Base-by-base conservation (phyloP, 352 stramenopile genomes). In the Halophytophthora polymorphica region DNA sequence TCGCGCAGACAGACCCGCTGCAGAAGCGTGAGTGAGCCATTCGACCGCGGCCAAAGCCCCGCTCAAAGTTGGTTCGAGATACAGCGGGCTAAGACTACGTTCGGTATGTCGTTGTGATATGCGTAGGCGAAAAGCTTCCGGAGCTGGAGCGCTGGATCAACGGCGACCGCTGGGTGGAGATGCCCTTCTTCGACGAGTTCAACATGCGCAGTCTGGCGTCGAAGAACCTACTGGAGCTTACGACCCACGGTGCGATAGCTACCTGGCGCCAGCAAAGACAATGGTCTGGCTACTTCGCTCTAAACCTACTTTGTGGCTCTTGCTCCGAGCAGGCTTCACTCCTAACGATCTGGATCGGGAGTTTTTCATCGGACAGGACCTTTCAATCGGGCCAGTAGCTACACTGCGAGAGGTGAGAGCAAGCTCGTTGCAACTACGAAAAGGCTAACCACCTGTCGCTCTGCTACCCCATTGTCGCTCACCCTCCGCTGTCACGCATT, bases 351-450 rank as follows among this genome's bases (percentile, higher is more conserved):
- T 97, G 41, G 88, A 98, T 56, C 80, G 86, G 23, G 82, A 90
- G 61, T 95, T 98, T 48, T 96, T 97, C 61, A 93, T 98, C 34
- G 85, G 86, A 38, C 82, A 96, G 40, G 77, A 97, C 51, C 64
- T 89, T 12, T 81, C 77, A 17, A 93, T 93, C 60, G 84, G 84
- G 0, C 84, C 84, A 28, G 78, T 94, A 2, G 80, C 80, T 7
- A 92, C 80, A 36, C 65, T 95, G 7, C 66, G 77, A 48, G 64
- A 88, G 59, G 78, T 87, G 39, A 42, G 21, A 34, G 4, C 15
- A 43, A 23, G 17, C 21, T 8, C 11, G 15, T 11, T 6, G 13
- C 1, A 14, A 50, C 12, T 21, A 8, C 25, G 4, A 31, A 8
- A 31, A 31, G 25, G 8, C 8, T 43, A 10, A 23, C 15, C 14